Evolutionary conservation across 257 asterid species (phyloP), one percentile per base, ranked within the genome.

Genomic region (Penstemon newberryi): DNA sequence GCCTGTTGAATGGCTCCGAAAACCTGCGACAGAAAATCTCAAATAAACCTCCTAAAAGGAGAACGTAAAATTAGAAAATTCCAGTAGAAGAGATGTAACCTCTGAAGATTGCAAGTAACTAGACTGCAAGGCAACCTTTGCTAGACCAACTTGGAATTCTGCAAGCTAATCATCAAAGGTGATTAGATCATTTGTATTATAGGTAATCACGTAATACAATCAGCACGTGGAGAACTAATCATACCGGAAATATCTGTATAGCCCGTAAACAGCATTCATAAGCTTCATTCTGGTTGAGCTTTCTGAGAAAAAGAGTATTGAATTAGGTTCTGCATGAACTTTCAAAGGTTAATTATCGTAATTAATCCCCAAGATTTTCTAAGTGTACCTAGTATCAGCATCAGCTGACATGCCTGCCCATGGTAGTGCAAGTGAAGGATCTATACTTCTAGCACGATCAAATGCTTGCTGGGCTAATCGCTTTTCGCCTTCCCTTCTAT

Each of bases 341-440:
- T 51, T 63, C 13, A 5, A 59, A 39, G 58, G 53, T 43, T 8
- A 42, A 73, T 46, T 52, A 63, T 61, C 43, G 10, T 10, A 57
- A 63, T 42, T 11, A 58, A 51, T 39, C 59, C 55, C 57, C 62
- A 60, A 54, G 57, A 64, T 75, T 41, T 70, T 66, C 53, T 7
- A 69, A 65, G 73, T 54, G 42, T 83, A 94, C 96, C 99, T 85
- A 56, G 80, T 74, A 69, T 66, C 84, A 49, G 92, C 92, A 90
- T 94, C 99, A 64, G 99, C 99, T 37, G 99, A 83, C 97, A 94
- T 94, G 80, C 99, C 97, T 63, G 97, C 97, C 97, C 99, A 94
- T 13, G 99, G 96, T 76, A 94, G 74, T 62, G 96, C 89, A 79
- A 94, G 96, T 50, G 96, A 83, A 67, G 97, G 99, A 78, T 94